phyloP scores from a whole-genome alignment of 2,329 filamentous ascomycete species.

The Penicillium sp. region DNA sequence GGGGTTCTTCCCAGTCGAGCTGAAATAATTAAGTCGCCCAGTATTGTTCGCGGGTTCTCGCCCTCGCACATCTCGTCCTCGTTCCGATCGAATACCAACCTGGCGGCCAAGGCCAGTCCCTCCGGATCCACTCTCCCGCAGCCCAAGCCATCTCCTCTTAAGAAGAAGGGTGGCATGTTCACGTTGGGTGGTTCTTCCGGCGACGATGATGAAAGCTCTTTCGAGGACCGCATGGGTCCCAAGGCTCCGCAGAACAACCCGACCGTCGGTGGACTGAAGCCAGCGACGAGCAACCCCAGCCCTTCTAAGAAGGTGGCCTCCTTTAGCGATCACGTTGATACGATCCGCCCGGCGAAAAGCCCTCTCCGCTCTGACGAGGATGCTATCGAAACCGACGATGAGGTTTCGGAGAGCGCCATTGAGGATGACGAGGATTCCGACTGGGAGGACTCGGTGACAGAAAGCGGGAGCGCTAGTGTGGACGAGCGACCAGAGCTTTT shows the following conservation, averaged over 20 bases:
- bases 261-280: conserved; percentile 54
- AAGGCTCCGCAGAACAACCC: conserved; percentile 56
- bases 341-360: conserved; percentile 62
- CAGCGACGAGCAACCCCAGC: conserved; percentile 30
- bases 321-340: conserved; percentile 75
- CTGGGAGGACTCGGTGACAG: conserved; percentile 70
- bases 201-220: conserved; percentile 78
- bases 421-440: conserved; percentile 67
- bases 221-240: conserved; percentile 62
- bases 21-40: conserved; percentile 62
- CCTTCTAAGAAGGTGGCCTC: conserved; percentile 74
- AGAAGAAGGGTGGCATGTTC: conserved; percentile 69
- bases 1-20: conserved; percentile 42
- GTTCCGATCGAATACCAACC: conserved; percentile 62
- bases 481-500: conserved; percentile 75
- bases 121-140: conserved; percentile 67
- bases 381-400: conserved; percentile 63
- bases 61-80: conserved; percentile 72
- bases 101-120: conserved; percentile 53
- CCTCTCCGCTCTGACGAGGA: conserved; percentile 56
- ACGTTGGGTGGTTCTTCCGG: conserved; percentile 81
- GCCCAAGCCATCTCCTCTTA: conserved; percentile 54
- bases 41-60: conserved; percentile 83
- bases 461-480: conserved; percentile 79
- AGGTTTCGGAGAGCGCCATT: conserved; percentile 81